Evolutionary conservation across 1,139 yeast genomes (phyloP), one percentile per base, ranked within the genome.

Genomic region (Pichia sp.): DNA sequence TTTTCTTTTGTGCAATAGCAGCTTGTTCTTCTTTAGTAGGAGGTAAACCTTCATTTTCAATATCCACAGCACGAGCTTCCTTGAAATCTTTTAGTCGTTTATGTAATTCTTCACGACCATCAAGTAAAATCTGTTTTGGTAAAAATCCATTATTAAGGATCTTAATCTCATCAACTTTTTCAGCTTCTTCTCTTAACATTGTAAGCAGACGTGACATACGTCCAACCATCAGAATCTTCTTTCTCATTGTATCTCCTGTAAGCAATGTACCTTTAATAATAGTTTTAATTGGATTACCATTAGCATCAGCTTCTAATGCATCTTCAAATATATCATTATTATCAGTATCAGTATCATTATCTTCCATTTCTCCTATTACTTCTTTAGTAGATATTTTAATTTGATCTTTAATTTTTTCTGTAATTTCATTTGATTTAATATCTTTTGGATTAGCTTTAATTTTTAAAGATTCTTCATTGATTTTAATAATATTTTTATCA

Each of bases 181-280:
- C 97, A 43, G 92, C 78, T 62, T 92, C 97, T 63, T 87, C 90
- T 59, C 97, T 77, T 59, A 92, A 73, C 7, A 90, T 83, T 59
- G 82, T 86, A 68, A 86, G 90, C 95, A 92, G 87, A 51, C 97
- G 76, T 30, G 96, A 85, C 58, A 92, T 87, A 54, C 96, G 78
- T 26, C 97, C 97, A 67, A 92, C 90, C 31, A 97, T 96, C 58
- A 90, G 70, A 51, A 92, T 83, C 70, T 92, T 92, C 68, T 86
- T 88, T 61, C 94, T 79, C 56, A 89, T 72, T 1, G 88, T 86
- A 48, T 78, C 76, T 51, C 79, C 72, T 26, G 45, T 30, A 56
- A 78, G 73, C 8, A 35, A 32, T 11, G 35, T n/a, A 25, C 4
- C 28, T 40, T 33, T n/a, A 18, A 35, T 36, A 27, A 25, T 38